A percentile compares a stretch with the other conserved stretches of the same genome.
Evolutionary conservation across 129 eudicot genomes (phyloP).

Genomic region (Smallanthus sonchifolius): DNA sequence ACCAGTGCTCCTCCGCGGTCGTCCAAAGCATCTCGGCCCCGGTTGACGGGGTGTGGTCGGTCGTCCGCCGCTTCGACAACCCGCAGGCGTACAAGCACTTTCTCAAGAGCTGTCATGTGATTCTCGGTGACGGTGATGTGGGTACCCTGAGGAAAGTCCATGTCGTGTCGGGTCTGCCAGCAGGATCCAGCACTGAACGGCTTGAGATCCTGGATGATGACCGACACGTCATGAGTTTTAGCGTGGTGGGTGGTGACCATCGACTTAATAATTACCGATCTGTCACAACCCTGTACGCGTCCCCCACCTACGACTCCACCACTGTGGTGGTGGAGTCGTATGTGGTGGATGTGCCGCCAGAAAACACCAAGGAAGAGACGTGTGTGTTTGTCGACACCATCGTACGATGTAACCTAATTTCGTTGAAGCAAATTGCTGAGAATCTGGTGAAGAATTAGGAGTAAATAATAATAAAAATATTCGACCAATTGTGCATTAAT

Average conservation of each 20-base stretch:
- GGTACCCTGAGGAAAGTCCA: slow-evolving; percentile 73
- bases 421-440: slow-evolving; percentile 68
- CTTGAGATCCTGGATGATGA: slow-evolving; percentile 81
- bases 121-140: slow-evolving; percentile 69
- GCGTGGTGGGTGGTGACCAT: slow-evolving; percentile 80
- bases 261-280: slow-evolving; percentile 76
- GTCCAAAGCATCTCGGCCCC: slow-evolving; percentile 63
- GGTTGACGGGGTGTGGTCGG: slow-evolving; percentile 57
- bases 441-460: slow-evolving; percentile 29
- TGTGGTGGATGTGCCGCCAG: slow-evolving; percentile 79
- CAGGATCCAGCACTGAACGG: slow-evolving; percentile 72
- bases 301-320: slow-evolving; percentile 20
- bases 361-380: slow-evolving; percentile 81
- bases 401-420: slow-evolving; percentile 69
- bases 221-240: slow-evolving; percentile 63
- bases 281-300: slow-evolving; percentile 58
- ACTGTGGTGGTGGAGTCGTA: slow-evolving; percentile 87
- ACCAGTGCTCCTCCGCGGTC: slow-evolving; percentile 75
- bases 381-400: slow-evolving; percentile 75
- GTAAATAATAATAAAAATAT: background rate
- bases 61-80: slow-evolving; percentile 77
- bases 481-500: background rate
- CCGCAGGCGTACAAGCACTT: slow-evolving; percentile 86
- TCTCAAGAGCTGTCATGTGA: slow-evolving; percentile 67
- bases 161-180: slow-evolving; percentile 81